phyloP scores from a whole-genome alignment of 352 stramenopile species.

The Phytophthora pseudosyringae region DNA sequence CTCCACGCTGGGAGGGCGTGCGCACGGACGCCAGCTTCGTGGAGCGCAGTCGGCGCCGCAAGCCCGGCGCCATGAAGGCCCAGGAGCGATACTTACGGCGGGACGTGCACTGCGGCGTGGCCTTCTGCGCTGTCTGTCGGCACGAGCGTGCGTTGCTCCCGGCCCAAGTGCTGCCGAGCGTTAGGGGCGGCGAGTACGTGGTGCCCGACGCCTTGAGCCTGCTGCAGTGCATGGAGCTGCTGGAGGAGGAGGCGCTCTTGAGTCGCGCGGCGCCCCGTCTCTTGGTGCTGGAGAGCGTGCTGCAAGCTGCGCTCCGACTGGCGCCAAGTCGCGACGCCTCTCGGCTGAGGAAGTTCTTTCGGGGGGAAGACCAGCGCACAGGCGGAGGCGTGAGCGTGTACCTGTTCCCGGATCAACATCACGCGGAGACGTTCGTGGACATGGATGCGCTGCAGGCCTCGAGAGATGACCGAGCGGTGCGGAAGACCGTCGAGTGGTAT shows the following conservation, averaged over 20 bases:
- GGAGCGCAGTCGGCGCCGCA: constrained; percentile 77
- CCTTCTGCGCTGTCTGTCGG: constrained; percentile 50
- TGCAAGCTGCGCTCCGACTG: constrained; percentile 66
- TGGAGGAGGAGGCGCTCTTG: constrained; percentile 69
- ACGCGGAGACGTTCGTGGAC: constrained; percentile 61
- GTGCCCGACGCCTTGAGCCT: constrained; percentile 76
- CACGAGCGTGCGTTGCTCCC: constrained; percentile 31
- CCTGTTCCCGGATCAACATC: constrained; percentile 79
- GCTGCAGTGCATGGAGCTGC: constrained; percentile 79
- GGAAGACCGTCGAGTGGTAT: constrained; percentile 77
- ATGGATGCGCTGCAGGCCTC: constrained; percentile 46
- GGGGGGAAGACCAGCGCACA: constrained; percentile 52
- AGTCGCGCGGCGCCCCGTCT: constrained; percentile 43
- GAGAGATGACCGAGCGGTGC: constrained; percentile 53
- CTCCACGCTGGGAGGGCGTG: constrained; percentile 55
- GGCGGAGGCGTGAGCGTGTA: constrained; percentile 54
- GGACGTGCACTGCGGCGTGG: constrained; percentile 76
- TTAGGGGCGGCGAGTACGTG: constrained; percentile 56
- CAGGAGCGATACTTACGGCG: constrained; percentile 75
- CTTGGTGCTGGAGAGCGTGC: constrained; percentile 78
- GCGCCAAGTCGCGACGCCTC: constrained; percentile 69
- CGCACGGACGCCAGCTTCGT: constrained; percentile 68
- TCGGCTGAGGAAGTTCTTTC: constrained; percentile 73
- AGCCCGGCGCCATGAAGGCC: constrained; percentile 70
- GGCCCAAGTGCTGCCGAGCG: constrained; percentile 40